phyloP scores from a whole-genome alignment of 805 yeast genomes.

The Wickerhamiella azymoides region DNA sequence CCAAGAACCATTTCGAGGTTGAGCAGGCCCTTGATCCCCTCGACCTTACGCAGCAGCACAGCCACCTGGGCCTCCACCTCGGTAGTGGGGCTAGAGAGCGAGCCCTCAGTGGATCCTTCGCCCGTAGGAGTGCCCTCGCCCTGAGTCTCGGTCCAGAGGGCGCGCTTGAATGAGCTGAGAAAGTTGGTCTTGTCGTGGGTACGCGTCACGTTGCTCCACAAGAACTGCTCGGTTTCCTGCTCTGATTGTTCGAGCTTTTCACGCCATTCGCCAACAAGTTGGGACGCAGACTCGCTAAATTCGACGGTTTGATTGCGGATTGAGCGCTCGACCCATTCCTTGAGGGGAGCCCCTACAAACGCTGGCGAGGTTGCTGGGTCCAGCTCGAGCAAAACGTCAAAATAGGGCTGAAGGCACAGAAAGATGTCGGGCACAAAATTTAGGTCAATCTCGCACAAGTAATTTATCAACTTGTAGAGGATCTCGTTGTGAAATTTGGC shows the following conservation, averaged over 20 bases:
- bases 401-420: constrained; percentile 16
- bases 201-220: constrained; percentile 35
- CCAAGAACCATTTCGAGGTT: constrained; percentile 68
- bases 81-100: constrained; percentile 13
- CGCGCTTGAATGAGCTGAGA: constrained; percentile 37
- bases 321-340: constrained; percentile 12
- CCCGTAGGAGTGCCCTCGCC: background rate
- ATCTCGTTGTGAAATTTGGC: constrained; percentile 18
- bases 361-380: constrained; percentile 1
- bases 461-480: constrained; percentile 12
- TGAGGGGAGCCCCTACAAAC: constrained; percentile 2
- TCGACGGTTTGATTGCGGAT: constrained; percentile 14
- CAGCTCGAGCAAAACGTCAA: background rate
- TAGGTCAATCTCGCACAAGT: constrained; percentile 4
- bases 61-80: constrained; percentile 73
- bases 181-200: constrained; percentile 38
- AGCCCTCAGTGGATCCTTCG: no score
- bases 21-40: constrained; percentile 60
- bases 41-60: constrained; percentile 59
- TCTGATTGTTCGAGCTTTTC: constrained; percentile 30
- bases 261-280: constrained; percentile 23
- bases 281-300: constrained; percentile 19
- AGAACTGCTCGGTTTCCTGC: constrained; percentile 33
- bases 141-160: constrained; percentile 16
- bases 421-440: constrained; percentile 2